Evolutionary conservation across 2,329 filamentous ascomycete genomes (phyloP).

Genomic region (Albophoma yamanashiensis): DNA sequence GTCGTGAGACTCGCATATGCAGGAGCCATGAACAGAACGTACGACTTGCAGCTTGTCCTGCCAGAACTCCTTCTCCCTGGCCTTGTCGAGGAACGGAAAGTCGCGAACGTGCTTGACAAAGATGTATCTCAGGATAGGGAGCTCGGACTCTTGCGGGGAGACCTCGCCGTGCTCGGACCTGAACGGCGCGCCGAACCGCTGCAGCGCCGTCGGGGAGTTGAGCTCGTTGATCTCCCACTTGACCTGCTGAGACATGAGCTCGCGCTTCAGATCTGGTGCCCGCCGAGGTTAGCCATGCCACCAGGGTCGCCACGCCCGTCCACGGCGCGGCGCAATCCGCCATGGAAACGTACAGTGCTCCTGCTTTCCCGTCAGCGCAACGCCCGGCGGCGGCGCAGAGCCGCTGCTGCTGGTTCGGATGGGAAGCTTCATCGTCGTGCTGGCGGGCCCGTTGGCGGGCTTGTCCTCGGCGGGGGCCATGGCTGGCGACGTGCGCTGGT

Average conservation of each 20-base stretch:
- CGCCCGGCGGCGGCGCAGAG: constrained; percentile 27
- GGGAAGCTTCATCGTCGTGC: constrained; percentile 14
- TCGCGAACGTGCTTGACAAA: constrained; percentile 97
- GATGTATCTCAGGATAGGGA: constrained; percentile 89
- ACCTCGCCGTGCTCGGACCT: constrained; percentile 87
- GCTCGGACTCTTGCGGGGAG: constrained; percentile 82
- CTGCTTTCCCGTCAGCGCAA: constrained; percentile 80
- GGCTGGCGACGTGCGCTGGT: constrained; percentile 1
- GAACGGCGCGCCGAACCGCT: constrained; percentile 92
- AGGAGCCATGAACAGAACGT: constrained; percentile 25
- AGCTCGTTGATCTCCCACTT: constrained; percentile 85
- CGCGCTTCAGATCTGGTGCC: constrained; percentile 76
- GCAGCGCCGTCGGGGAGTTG: constrained; percentile 87
- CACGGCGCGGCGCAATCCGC: background rate
- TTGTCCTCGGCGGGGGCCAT: constrained; percentile 18
- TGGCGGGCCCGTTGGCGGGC: constrained; percentile 11
- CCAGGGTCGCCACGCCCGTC: background rate
- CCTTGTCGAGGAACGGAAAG: constrained; percentile 95
- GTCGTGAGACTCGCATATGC: background rate
- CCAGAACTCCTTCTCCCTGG: constrained; percentile 98
- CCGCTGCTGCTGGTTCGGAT: constrained; percentile 17
- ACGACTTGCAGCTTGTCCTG: constrained; percentile 95
- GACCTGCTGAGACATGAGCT: constrained; percentile 84
- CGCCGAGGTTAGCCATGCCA: constrained; percentile 9
- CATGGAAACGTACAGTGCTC: constrained; percentile 66